Evolutionary conservation across 805 yeast genomes (phyloP), one percentile per base, ranked within the genome.

Genomic region (Saccharomycopsis sp.): DNA sequence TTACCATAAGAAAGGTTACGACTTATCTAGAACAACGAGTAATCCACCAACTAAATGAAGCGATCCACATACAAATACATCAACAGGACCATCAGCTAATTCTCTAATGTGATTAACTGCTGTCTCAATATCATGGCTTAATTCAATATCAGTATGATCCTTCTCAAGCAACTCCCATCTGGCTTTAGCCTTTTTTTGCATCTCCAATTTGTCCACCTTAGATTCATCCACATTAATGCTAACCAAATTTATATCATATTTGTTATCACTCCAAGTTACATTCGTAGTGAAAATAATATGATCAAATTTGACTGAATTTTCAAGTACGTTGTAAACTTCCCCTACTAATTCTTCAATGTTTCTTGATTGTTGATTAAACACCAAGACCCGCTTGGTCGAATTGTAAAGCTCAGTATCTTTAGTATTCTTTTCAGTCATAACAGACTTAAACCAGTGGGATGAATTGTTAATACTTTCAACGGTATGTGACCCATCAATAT

Each of bases 401-500:
- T 41, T 26, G 19, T 9, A 29, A 4, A 13, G 20, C 6, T 39
- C 26, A 2, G 29, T 16, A 16, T 20, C 13, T 13, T 7, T 64
- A 51, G 54, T 53, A 22, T 57, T 53, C 24, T 59, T 58, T n/a
- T 58, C 55, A 1, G 56, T 53, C 14, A 22, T 28, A 6, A 59
- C 49, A 3, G 45, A 34, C 2, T 35, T 42, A 55, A 82, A 86
- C 99, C 99, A 93, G 7, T 63, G 64, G 0, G 90, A 72, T 0
- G 96, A 85, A n/a, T 80, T 94, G 24, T 70, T 69, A 20, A 94
- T 75, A 48, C 96, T 85, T 56, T 93, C 99, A 38, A 73, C 65
- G 0, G 98, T 93, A 56, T 93, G 99, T 0, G 98, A 97, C 16
- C 99, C 99, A 64, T 93, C 99, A 13, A 90, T 64, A 52, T 65